Base-by-base conservation (phyloP, 2,329 filamentous ascomycete species). In the Tolypocladium ovalisporum region DNA sequence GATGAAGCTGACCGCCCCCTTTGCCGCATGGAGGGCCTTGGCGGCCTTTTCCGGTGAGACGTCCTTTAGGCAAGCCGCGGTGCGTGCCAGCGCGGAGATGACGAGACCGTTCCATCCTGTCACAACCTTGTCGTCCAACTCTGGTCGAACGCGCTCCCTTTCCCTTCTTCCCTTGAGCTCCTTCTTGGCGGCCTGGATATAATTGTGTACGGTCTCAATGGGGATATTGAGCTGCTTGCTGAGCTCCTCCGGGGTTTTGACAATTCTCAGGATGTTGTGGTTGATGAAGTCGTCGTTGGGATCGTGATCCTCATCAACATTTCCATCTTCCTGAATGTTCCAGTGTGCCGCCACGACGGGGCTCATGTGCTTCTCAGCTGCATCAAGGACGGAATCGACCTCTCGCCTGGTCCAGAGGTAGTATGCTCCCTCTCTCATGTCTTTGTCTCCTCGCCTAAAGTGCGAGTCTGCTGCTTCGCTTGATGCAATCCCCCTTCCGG, bases 351-450 rank as follows among this genome's bases (percentile, higher is more conserved):
- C 89, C 35, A 89, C 85, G 19, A 96, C 82, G 3, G 86, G 82
- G 27, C 86, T 86, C 58, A 88, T 84, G 44, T 85, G 79, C 52
- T 73, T 72, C 54, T 78, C 71, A 7, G 66, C 65, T 2, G 68
- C 66, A 37, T 70, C 68, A 1, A 97, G 79, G 2, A 95, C 83
- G 13, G 84, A 81, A 59, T 91, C 86, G 59, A 97, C 87, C 68
- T 97, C 92, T 55, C 90, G 88, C 55, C 87, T 76, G 0, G 92
- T 96, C 93, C 93, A 99, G 3, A 97, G 83, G 65, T 97, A 97
- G 69, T 90, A 97, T 0, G 92, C 93, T 0, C 94, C 94, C 71
- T 97, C 92, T 37, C 88, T 83, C 76, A 92, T 91, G 56, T 95
- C 88, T 5, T 78, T 81, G 65, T 95, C 90, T 1, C 85, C 84